Evolutionary conservation across 768 basidiomycete species (phyloP).

Genomic region (Fomitopsis pulvina): DNA sequence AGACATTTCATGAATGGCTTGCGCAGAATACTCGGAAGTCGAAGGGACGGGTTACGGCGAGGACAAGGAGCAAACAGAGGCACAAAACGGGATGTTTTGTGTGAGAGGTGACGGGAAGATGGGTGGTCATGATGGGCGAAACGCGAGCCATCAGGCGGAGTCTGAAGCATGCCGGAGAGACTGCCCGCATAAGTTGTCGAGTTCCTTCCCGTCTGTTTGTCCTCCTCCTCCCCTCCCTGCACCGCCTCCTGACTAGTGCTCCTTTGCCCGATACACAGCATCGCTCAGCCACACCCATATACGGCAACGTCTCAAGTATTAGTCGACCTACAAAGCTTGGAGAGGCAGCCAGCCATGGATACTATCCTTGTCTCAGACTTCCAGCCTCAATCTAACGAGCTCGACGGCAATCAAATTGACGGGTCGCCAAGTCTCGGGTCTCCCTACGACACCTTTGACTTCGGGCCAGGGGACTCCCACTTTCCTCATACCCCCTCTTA

Average conservation of each 20-base stretch:
- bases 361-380: conserved; percentile 16
- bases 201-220: neutral
- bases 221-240: neutral
- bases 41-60: too few relatives aligned
- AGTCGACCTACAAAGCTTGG: conserved; percentile 1
- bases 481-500: conserved; percentile 50
- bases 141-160: neutral
- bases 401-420: conserved; percentile 20
- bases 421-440: conserved; percentile 18
- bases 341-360: conserved; percentile 12
- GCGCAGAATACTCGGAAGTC: too few relatives aligned
- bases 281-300: neutral
- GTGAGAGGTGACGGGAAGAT: neutral
- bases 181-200: neutral
- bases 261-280: neutral
- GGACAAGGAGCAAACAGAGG: too few relatives aligned
- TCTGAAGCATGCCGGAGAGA: neutral
- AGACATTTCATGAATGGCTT: too few relatives aligned
- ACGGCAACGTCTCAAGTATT: conserved; percentile 2
- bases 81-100: neutral
- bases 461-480: conserved; percentile 27
- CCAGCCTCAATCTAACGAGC: conserved; percentile 12
- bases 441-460: conserved; percentile 36
- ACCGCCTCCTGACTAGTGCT: neutral
- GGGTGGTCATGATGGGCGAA: neutral